Conservation (phyloP, 176 grass and related monocot genomes). For the Cocos nucifera region DNA sequence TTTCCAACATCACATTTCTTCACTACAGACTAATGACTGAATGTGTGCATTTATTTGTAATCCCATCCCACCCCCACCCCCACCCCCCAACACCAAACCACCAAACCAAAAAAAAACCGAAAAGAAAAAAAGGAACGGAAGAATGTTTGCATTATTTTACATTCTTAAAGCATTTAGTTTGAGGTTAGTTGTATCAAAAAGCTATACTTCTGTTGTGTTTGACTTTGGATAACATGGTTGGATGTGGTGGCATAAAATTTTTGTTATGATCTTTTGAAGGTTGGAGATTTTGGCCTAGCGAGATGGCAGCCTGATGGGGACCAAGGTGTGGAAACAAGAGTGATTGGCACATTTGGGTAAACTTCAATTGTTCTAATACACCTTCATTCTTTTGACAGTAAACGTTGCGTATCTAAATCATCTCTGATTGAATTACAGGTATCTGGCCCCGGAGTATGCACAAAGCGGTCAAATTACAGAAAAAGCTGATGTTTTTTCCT, state of each 20-base stretch:
- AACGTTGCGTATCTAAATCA: neutral
- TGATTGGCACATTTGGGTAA: slow-evolving; percentile 98
- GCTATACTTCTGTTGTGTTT: no score
- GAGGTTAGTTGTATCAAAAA: no score
- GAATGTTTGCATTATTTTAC: no score
- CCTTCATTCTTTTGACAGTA: neutral
- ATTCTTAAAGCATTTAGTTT: no score
- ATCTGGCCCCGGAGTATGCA: slow-evolving; percentile 86
- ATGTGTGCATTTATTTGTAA: no score
- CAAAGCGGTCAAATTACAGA: slow-evolving; percentile 98
- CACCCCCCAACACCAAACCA: no score
- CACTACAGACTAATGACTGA: no score
- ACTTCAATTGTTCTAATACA: neutral
- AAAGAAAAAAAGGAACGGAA: no score
- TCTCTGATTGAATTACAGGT: slow-evolving; percentile 27
- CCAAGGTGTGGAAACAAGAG: slow-evolving; percentile 86
- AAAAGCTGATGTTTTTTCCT: slow-evolving; percentile 95
- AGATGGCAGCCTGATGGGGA: slow-evolving; percentile 98
- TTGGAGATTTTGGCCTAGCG: slow-evolving; percentile 91
- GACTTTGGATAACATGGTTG: no score
- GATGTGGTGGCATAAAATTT: neutral
- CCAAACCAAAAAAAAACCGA: no score
- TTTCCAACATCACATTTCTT: no score
- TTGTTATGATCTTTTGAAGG: slow-evolving; percentile 9
- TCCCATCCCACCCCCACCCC: no score